A percentile compares a stretch with the other conserved stretches of the same genome.
phyloP scores from a whole-genome alignment of 805 yeast genomes.

The Wickerhamiella occidentalis region DNA sequence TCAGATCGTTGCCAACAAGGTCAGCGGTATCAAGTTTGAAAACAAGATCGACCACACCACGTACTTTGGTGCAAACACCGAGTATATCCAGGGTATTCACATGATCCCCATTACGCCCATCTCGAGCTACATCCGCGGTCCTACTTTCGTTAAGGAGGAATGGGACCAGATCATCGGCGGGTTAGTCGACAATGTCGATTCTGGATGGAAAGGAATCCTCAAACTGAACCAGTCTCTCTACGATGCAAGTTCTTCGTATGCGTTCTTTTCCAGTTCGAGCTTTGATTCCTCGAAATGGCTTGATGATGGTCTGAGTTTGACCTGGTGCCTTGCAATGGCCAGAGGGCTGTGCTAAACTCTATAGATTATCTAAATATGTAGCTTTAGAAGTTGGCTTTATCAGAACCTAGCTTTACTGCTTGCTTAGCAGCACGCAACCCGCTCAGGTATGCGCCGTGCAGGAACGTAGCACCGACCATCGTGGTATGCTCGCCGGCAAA shows the following conservation, averaged over 20 bases:
- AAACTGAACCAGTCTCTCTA: slow-evolving; percentile 57
- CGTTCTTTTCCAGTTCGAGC: slow-evolving; percentile 41
- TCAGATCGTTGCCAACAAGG: slow-evolving; percentile 43
- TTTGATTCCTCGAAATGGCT: slow-evolving; percentile 41
- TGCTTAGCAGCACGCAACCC: slow-evolving; percentile 43
- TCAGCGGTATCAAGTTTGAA: slow-evolving; percentile 58
- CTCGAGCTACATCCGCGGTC: slow-evolving; percentile 43
- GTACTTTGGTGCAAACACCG: slow-evolving; percentile 48
- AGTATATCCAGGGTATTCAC: slow-evolving; percentile 67
- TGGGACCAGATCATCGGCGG: slow-evolving; percentile 42
- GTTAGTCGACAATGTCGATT: slow-evolving; percentile 33
- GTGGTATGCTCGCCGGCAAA: slow-evolving; percentile 88
- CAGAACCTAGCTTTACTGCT: too few species aligned
- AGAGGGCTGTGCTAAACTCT: slow-evolving; percentile 25
- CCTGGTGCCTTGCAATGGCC: slow-evolving; percentile 71
- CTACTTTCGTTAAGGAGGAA: slow-evolving; percentile 41
- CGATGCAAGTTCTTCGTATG: slow-evolving; percentile 50
- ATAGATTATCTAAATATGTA: too few species aligned
- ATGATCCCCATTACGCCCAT: slow-evolving; percentile 62
- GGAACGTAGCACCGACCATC: slow-evolving; percentile 77
- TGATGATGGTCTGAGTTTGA: slow-evolving; percentile 69
- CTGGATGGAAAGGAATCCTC: slow-evolving; percentile 58
- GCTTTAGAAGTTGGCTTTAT: too few species aligned
- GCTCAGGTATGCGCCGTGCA: slow-evolving; percentile 77
- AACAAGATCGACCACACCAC: slow-evolving; percentile 64